Conservation (phyloP, 2,329 filamentous ascomycete genomes). For the Samsoniella hepiali region DNA sequence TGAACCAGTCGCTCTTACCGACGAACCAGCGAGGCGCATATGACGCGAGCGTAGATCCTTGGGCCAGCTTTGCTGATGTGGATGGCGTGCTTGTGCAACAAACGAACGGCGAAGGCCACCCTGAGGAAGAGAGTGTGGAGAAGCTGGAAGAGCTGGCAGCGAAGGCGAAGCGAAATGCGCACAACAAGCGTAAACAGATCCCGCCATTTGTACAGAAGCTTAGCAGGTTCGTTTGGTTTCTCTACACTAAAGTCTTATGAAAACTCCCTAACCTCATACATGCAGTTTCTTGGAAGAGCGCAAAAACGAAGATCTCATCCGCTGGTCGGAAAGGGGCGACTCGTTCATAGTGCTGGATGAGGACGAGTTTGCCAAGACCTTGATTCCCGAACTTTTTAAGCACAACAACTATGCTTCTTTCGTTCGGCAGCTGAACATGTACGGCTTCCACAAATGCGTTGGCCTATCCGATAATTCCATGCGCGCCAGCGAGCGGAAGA, state of each 20-base stretch:
- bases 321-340: conserved; percentile 94
- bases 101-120: conserved; percentile 31
- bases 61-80: conserved; percentile 41
- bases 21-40: conserved; percentile 38
- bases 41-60: conserved; percentile 39
- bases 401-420: conserved; percentile 98
- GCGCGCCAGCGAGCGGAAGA: conserved; percentile 93
- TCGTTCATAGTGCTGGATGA: conserved; percentile 97
- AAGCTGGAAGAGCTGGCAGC: conserved; percentile 75
- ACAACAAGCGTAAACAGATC: conserved; percentile 89
- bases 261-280: conserved; percentile 24
- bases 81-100: conserved; percentile 37
- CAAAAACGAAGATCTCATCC: conserved; percentile 90
- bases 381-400: conserved; percentile 97
- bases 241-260: conserved; percentile 3
- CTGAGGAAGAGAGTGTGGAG: conserved; percentile 69
- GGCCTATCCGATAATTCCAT: conserved; percentile 95
- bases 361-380: conserved; percentile 95
- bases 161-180: conserved; percentile 80
- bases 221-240: conserved; percentile 69
- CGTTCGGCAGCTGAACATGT: conserved; percentile 93
- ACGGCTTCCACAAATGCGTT: conserved; percentile 95
- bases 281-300: conserved; percentile 85
- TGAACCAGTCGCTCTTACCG: conserved; percentile 49
- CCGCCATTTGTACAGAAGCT: conserved; percentile 97